Evolutionary conservation across 225 moss, liverwort and hornwort species (phyloP).

Genomic region (Physcomitrellopsis africana): DNA sequence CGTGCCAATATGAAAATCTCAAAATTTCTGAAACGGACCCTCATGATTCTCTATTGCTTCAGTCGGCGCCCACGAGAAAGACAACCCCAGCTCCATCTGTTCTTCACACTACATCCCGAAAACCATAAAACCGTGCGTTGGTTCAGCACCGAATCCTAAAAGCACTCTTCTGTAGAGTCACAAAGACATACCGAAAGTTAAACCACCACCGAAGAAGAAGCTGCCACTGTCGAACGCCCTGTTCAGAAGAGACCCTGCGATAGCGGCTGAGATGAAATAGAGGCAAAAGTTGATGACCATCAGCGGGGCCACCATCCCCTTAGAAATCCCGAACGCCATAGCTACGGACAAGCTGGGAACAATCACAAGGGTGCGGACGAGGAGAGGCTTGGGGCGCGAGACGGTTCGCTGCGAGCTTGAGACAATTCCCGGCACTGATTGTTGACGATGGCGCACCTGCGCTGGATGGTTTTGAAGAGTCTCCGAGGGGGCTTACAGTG

Average conservation of each 20-base stretch:
- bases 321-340: constrained; percentile 48
- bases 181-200: not conserved
- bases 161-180: not conserved
- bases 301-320: constrained; percentile 38
- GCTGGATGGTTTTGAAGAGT: constrained; percentile 21
- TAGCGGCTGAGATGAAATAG: constrained; percentile 48
- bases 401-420: not conserved
- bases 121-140: rapidly evolving
- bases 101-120: not conserved
- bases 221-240: constrained; percentile 22
- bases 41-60: not conserved
- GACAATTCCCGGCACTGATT: not conserved
- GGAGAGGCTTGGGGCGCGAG: not conserved
- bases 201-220: too few species aligned
- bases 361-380: not conserved
- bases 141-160: not conserved
- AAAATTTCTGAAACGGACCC: too few species aligned
- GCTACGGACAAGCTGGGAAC: constrained; percentile 9
- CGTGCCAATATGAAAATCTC: too few species aligned
- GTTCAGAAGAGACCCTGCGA: constrained; percentile 53
- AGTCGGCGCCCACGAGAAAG: not conserved
- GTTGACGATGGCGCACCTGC: rapidly evolving
- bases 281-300: constrained; percentile 39
- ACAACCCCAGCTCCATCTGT: rapidly evolving
- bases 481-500: not conserved